A percentile compares a stretch with the other conserved stretches of the same genome.
phyloP scores from a whole-genome alignment of 2,329 filamentous ascomycete species.

The Cladosporium halotolerans region DNA sequence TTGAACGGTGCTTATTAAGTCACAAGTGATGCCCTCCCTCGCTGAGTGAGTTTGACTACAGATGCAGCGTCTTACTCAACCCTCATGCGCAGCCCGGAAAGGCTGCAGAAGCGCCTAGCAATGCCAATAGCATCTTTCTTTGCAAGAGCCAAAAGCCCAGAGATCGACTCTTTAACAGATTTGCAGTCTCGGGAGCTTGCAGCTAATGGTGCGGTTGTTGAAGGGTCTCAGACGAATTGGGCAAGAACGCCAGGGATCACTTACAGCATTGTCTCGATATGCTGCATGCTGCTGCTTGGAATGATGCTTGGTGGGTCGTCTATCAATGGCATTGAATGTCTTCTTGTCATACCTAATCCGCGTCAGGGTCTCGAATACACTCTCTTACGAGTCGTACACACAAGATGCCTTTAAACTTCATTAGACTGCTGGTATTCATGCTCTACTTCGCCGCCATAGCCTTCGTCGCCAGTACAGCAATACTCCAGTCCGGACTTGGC shows the following conservation, averaged over 20 bases:
- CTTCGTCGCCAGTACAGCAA: slow-evolving; percentile 31
- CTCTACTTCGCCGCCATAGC: slow-evolving; percentile 32
- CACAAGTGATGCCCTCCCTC: too few species aligned
- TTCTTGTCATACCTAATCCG: neutral
- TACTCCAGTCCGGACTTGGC: slow-evolving; percentile 30
- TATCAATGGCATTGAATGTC: neutral
- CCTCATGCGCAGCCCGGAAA: too few species aligned
- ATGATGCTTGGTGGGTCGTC: slow-evolving; percentile 21
- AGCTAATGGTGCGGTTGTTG: too few species aligned
- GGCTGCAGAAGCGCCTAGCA: too few species aligned
- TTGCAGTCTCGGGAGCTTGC: too few species aligned
- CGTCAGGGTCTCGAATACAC: slow-evolving; percentile 24
- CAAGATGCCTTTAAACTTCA: slow-evolving; percentile 23
- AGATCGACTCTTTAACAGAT: too few species aligned
- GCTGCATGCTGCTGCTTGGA: slow-evolving; percentile 27
- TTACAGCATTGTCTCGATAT: slow-evolving; percentile 13
- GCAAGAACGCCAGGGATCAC: neutral
- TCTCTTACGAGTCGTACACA: slow-evolving; percentile 16
- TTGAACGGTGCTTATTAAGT: too few species aligned
- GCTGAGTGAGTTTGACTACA: too few species aligned
- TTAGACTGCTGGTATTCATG: slow-evolving; percentile 29
- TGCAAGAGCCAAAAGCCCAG: too few species aligned
- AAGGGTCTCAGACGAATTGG: neutral
- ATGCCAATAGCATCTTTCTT: too few species aligned
- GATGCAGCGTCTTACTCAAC: too few species aligned